These are phyloP conservation scores for Cicer arietinum DNA, from an alignment of 306 rosid species.

Conservation along the genomic window DNA sequence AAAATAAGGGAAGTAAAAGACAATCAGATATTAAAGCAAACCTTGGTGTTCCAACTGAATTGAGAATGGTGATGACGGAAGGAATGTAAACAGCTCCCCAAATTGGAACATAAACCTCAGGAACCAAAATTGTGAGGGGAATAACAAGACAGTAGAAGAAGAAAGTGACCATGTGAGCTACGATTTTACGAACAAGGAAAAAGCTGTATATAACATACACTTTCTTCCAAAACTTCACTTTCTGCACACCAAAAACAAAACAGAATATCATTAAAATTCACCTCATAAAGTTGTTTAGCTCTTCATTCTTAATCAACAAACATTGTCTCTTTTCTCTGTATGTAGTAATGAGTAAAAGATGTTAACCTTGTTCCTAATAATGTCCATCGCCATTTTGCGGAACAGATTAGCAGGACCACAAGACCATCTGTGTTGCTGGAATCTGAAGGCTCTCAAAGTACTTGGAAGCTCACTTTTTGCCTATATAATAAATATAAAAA, in stretches of 20 bases:
- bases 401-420: constrained; percentile 99
- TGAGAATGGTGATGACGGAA: constrained; percentile 92
- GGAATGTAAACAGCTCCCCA: constrained; percentile 99
- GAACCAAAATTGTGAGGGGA: constrained; percentile 92
- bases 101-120: constrained; percentile 95
- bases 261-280: neutral
- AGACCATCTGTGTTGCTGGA: constrained; percentile 99
- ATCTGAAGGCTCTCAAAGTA: constrained; percentile 96
- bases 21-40: constrained; percentile 4
- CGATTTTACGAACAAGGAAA: constrained; percentile 94
- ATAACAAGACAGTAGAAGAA: constrained; percentile 90
- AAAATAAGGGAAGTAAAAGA: no score
- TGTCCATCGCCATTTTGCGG: constrained; percentile 98
- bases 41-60: constrained; percentile 99
- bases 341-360: neutral
- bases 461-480: constrained; percentile 99
- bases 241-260: constrained; percentile 57
- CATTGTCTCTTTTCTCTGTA: neutral
- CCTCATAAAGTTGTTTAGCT: constrained; percentile 3
- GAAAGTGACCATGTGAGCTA: constrained; percentile 97
- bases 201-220: constrained; percentile 94
- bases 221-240: constrained; percentile 91
- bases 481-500: constrained; percentile 42
- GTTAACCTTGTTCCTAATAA: constrained; percentile 77
- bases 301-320: neutral